These are phyloP conservation scores for Phytophthora rubi DNA, from an alignment of 352 stramenopile genomes.

Conservation along the genomic window DNA sequence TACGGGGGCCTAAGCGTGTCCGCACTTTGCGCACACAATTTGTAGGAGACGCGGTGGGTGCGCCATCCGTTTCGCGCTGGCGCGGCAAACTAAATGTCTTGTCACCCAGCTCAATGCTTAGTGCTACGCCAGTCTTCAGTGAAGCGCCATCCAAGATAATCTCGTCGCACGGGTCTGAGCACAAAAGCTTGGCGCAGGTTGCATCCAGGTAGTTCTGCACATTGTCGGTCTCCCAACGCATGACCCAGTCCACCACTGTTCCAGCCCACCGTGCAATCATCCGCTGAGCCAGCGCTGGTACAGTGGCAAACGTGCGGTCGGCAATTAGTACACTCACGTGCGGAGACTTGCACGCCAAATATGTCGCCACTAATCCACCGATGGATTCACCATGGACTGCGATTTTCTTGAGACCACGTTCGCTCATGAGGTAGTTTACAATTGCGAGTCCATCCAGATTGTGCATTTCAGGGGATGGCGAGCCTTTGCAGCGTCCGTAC, in stretches of 20 bases:
- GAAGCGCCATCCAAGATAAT: conserved; percentile 86
- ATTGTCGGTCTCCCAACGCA: conserved; percentile 85
- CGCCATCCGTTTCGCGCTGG: conserved; percentile 30
- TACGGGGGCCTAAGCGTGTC: conserved; percentile 16
- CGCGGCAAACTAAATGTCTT: conserved; percentile 41
- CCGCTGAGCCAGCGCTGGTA: conserved; percentile 79
- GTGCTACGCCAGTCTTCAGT: conserved; percentile 80
- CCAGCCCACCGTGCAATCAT: conserved; percentile 83
- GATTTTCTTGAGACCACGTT: conserved; percentile 61
- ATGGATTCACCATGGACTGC: conserved; percentile 88
- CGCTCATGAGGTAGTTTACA: conserved; percentile 67
- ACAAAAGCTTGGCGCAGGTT: conserved; percentile 82
- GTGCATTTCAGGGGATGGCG: conserved; percentile 62
- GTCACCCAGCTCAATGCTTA: conserved; percentile 71
- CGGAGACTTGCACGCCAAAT: conserved; percentile 61
- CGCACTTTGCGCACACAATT: conserved; percentile 21
- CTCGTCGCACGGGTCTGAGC: conserved; percentile 82
- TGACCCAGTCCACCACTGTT: conserved; percentile 63
- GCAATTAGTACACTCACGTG: conserved; percentile 75
- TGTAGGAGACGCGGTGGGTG: conserved; percentile 10
- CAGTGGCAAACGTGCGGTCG: conserved; percentile 81
- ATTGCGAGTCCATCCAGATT: conserved; percentile 80
- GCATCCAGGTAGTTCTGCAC: conserved; percentile 75
- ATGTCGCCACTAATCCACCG: conserved; percentile 78
- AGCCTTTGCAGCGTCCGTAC: conserved; percentile 77